Evolutionary conservation across 495 filamentous ascomycete genomes (phyloP).

Genomic region (Glonium stellatum): DNA sequence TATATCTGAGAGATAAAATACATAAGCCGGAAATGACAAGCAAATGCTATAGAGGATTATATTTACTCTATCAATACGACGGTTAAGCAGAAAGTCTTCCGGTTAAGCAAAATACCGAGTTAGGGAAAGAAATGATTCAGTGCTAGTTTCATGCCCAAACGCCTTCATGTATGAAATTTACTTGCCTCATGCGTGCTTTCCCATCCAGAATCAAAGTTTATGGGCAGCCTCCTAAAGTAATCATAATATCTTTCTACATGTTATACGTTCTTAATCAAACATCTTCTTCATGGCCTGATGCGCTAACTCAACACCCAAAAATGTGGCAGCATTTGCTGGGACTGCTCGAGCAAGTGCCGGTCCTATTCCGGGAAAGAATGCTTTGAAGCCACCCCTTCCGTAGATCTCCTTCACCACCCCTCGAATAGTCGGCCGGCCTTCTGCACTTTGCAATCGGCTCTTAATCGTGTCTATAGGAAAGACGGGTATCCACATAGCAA

Average conservation of each 20-base stretch:
- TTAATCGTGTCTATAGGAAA: slow-evolving; percentile 98
- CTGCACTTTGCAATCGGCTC: slow-evolving; percentile 82
- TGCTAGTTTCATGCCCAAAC: too few species aligned
- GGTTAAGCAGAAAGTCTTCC: too few species aligned
- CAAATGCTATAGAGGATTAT: too few species aligned
- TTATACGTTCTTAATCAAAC: slow-evolving; percentile 25
- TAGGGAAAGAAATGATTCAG: too few species aligned
- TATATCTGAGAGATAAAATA: too few species aligned
- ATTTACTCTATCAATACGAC: too few species aligned
- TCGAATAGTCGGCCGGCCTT: slow-evolving; percentile 76
- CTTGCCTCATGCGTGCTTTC: too few species aligned
- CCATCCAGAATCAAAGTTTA: too few species aligned
- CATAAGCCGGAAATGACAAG: too few species aligned
- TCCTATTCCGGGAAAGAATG: slow-evolving; percentile 96
- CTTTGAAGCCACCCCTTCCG: slow-evolving; percentile 70
- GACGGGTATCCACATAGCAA: slow-evolving; percentile 99
- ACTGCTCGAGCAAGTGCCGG: slow-evolving; percentile 89
- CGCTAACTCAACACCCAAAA: slow-evolving; percentile 42
- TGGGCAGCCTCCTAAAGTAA: neutral
- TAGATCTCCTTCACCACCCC: slow-evolving; percentile 75
- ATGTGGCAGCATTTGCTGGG: slow-evolving; percentile 81
- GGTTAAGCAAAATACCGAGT: too few species aligned
- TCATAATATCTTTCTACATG: slow-evolving; percentile 3
- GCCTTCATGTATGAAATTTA: too few species aligned
- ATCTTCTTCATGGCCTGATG: slow-evolving; percentile 37